Conservation (phyloP, 495 filamentous ascomycete species). For the Aspergillus carlsbadensis region DNA sequence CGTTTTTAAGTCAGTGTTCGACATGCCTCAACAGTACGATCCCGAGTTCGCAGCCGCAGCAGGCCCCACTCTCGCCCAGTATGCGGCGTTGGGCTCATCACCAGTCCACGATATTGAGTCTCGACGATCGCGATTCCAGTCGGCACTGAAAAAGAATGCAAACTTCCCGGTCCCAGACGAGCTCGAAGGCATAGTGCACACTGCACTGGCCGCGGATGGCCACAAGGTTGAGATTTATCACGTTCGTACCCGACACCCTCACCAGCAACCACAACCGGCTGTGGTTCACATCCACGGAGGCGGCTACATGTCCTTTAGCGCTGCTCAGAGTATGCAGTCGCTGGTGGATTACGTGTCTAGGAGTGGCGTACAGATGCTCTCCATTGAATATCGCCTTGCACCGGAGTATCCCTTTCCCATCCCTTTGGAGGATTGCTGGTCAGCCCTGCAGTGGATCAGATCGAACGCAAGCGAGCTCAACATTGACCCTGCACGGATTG, state of each 20-base stretch:
- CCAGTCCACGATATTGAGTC: background rate
- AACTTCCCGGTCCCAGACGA: background rate
- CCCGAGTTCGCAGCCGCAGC: background rate
- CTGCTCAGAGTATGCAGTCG: background rate
- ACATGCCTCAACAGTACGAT: background rate
- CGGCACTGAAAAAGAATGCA: background rate
- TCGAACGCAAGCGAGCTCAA: slow-evolving; percentile 28
- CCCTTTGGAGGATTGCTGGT: slow-evolving; percentile 31
- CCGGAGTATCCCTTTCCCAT: slow-evolving; percentile 29
- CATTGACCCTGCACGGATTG: slow-evolving; percentile 55
- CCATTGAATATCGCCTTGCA: slow-evolving; percentile 28
- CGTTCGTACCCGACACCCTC: background rate
- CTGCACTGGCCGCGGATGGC: background rate
- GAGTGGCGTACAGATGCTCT: background rate
- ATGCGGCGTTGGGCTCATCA: too few relatives aligned
- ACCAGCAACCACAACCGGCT: background rate
- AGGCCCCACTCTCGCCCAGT: background rate
- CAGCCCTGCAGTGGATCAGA: slow-evolving; percentile 38
- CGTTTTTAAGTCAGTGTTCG: too few relatives aligned
- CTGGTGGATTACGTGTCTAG: background rate
- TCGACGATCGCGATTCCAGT: background rate
- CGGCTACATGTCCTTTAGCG: background rate
- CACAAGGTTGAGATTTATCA: background rate
- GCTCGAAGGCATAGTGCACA: too few relatives aligned
- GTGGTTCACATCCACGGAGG: slow-evolving; percentile 1